Evolutionary conservation across 495 filamentous ascomycete species (phyloP).

Genomic region (Penicillium maclennaniae): DNA sequence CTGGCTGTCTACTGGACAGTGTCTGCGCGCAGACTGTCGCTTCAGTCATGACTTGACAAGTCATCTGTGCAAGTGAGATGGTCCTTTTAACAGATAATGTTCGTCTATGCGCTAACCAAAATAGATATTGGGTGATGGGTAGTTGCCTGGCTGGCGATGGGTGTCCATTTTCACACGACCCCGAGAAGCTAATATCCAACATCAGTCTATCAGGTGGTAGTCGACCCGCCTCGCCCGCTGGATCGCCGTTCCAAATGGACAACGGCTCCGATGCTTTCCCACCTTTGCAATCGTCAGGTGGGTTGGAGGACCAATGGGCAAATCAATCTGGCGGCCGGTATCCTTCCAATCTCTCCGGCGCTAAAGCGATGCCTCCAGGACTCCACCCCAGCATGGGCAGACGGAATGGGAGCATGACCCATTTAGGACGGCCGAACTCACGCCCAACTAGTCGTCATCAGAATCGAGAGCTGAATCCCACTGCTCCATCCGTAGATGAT

Average conservation of each 20-base stretch:
- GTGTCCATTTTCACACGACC: constrained; percentile 97
- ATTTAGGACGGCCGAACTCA: constrained; percentile 62
- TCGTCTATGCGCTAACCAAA: constrained; percentile 1
- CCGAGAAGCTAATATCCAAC: constrained; percentile 68
- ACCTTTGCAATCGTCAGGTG: constrained; percentile 53
- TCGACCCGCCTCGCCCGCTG: constrained; percentile 33
- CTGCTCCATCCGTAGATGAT: constrained; percentile 81
- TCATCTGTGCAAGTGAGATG: constrained; percentile 94
- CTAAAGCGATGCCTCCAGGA: constrained; percentile 26
- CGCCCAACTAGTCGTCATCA: constrained; percentile 84
- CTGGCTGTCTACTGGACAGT: constrained; percentile 87
- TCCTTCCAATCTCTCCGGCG: constrained; percentile 31
- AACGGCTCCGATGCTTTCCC: constrained; percentile 76
- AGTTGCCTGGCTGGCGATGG: constrained; percentile 93
- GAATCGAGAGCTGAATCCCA: constrained; percentile 59
- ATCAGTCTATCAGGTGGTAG: constrained; percentile 60
- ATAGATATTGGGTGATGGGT: constrained; percentile 92
- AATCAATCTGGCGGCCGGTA: constrained; percentile 45
- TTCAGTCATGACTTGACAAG: constrained; percentile 96
- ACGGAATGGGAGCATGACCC: constrained; percentile 47
- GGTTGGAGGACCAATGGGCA: constrained; percentile 55
- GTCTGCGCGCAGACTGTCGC: constrained; percentile 89
- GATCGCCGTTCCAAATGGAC: constrained; percentile 73
- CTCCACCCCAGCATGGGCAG: constrained; percentile 41
- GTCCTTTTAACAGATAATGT: neutral